Evolutionary conservation across 805 yeast genomes (phyloP).

Genomic region (Starmerella davenportii): DNA sequence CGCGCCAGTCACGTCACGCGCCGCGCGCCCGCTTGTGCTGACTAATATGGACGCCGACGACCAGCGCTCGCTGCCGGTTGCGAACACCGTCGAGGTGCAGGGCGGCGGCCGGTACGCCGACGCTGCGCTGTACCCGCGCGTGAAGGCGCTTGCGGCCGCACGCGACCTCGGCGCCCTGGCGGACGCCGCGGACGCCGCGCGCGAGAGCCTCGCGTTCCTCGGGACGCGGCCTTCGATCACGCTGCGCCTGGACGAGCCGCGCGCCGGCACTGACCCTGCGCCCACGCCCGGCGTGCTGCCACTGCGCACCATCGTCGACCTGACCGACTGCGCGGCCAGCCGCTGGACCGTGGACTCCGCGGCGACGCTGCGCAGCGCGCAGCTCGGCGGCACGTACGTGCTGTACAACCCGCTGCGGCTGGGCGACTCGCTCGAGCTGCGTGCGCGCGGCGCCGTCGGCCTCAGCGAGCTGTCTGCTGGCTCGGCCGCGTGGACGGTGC

Average conservation of each 20-base stretch:
- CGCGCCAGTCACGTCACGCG: constrained; percentile 3
- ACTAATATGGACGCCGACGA: constrained; percentile 9
- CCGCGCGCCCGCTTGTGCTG: neutral
- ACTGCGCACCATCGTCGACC: constrained; percentile 10
- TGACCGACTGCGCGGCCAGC: constrained; percentile 8
- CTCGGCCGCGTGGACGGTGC: constrained; percentile 7
- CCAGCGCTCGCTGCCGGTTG: constrained; percentile 18
- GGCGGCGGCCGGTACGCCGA: constrained; percentile 18
- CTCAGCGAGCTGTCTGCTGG: constrained; percentile 15
- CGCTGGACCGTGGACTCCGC: constrained; percentile 6
- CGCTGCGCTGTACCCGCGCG: constrained; percentile 16
- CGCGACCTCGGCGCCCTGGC: constrained; percentile 15
- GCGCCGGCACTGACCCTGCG: neutral
- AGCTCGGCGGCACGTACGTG: constrained; percentile 7
- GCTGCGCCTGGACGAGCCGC: constrained; percentile 3
- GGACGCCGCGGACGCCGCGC: constrained; percentile 16
- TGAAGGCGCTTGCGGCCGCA: constrained; percentile 18
- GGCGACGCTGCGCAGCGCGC: constrained; percentile 10
- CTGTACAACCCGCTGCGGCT: constrained; percentile 14
- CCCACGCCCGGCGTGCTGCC: constrained; percentile 3
- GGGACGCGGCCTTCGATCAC: constrained; percentile 12
- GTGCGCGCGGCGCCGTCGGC: constrained; percentile 9
- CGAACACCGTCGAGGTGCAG: constrained; percentile 19
- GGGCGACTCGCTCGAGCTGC: constrained; percentile 13
- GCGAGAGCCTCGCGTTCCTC: constrained; percentile 12